Conservation (phyloP, 768 basidiomycete species). For the Russula lepida region DNA sequence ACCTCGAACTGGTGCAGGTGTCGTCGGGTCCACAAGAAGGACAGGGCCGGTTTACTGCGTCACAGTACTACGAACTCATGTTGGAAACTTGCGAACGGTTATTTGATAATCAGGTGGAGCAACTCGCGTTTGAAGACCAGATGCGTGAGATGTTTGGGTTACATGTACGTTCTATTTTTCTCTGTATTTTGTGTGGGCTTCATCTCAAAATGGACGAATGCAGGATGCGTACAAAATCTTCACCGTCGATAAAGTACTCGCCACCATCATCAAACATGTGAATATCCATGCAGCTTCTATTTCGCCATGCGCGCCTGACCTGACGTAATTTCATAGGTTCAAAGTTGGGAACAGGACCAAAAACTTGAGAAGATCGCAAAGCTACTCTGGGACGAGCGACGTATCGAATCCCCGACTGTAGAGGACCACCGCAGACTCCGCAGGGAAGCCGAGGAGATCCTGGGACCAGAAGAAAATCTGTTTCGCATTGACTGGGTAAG, state of each 20-base stretch:
- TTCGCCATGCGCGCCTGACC: background rate
- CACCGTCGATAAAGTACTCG: slow-evolving; percentile 88
- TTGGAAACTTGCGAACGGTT: slow-evolving; percentile 83
- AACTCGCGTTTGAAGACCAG: slow-evolving; percentile 81
- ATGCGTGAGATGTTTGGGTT: slow-evolving; percentile 83
- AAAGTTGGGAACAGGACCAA: slow-evolving; percentile 55
- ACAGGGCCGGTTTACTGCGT: slow-evolving; percentile 35
- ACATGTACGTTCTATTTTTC: slow-evolving; percentile 38
- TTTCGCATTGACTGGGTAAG: slow-evolving; percentile 77
- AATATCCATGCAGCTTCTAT: slow-evolving; percentile 12
- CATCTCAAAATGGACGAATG: background rate
- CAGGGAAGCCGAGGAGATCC: slow-evolving; percentile 55
- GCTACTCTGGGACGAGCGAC: slow-evolving; percentile 58
- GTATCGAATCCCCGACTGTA: slow-evolving; percentile 47
- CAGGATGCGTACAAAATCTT: slow-evolving; percentile 83
- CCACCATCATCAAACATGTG: slow-evolving; percentile 84
- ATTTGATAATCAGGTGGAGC: slow-evolving; percentile 90
- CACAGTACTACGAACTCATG: slow-evolving; percentile 73
- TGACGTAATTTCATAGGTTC: slow-evolving; percentile 35
- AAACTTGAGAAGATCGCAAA: slow-evolving; percentile 70
- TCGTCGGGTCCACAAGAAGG: slow-evolving; percentile 21
- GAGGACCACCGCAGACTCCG: slow-evolving; percentile 67
- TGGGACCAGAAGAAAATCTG: slow-evolving; percentile 70
- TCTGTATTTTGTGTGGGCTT: background rate
- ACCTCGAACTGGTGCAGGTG: slow-evolving; percentile 31